Evolutionary conservation across 192 early-diverging fungal species (phyloP).

Genomic region (Nowakowskiella sp.): DNA sequence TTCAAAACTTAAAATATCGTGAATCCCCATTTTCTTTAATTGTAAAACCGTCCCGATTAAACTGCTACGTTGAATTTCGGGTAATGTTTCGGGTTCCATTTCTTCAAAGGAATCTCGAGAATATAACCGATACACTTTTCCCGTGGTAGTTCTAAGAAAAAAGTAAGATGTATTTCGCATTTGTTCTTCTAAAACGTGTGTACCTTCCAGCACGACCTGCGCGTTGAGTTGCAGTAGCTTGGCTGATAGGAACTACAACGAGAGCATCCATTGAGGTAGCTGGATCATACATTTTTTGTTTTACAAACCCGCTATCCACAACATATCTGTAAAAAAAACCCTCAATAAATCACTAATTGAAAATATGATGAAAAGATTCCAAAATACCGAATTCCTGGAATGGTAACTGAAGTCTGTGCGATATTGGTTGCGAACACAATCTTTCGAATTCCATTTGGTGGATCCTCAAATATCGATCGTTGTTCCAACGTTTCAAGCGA

Average conservation of each 20-base stretch:
- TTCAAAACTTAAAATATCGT: conserved; percentile 50
- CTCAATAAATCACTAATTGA: not conserved
- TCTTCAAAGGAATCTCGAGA: conserved; percentile 43
- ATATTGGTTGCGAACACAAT: conserved; percentile 54
- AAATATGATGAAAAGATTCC: not conserved
- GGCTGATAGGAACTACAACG: conserved; percentile 43
- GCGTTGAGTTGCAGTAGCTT: conserved; percentile 54
- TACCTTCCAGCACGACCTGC: conserved; percentile 50
- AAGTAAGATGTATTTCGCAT: not conserved
- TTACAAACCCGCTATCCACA: conserved; percentile 57
- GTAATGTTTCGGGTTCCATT: conserved; percentile 38
- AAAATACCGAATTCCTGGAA: conserved; percentile 42
- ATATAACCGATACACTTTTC: conserved; percentile 56
- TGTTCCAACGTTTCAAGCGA: conserved; percentile 68
- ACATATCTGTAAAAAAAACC: conserved; percentile 31
- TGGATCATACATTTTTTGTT: conserved; percentile 52
- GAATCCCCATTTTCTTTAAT: conserved; percentile 45
- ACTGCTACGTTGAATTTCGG: conserved; percentile 50
- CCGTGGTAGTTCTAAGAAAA: conserved; percentile 31
- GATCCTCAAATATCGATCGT: conserved; percentile 35
- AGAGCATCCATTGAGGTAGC: conserved; percentile 43
- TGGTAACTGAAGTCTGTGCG: conserved; percentile 52
- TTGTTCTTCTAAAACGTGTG: no score
- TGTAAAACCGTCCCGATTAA: conserved; percentile 39
- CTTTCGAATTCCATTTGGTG: conserved; percentile 37